Percentiles rank a stretch among this genome's conserved stretches.
These are phyloP conservation scores for Pseudotulostoma volvatum DNA, from an alignment of 495 filamentous ascomycete genomes.

Conservation along the genomic window DNA sequence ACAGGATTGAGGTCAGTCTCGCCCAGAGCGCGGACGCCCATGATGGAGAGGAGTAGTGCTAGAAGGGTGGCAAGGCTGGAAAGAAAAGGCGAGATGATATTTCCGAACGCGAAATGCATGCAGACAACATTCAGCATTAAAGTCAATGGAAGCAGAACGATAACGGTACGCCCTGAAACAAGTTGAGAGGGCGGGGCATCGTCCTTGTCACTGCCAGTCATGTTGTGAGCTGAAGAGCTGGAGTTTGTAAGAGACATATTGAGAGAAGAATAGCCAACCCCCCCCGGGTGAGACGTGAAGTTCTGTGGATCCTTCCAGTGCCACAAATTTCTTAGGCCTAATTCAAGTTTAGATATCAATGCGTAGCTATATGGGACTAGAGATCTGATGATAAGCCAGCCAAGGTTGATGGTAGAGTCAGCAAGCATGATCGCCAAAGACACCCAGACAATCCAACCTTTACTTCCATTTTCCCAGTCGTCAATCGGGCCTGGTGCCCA, in stretches of 20 bases:
- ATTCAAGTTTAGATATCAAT: constrained; percentile 17
- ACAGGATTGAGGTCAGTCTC: constrained; percentile 97
- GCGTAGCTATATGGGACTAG: constrained; percentile 27
- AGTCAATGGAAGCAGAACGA: constrained; percentile 57
- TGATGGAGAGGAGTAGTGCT: constrained; percentile 76
- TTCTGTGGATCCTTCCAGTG: constrained; percentile 13
- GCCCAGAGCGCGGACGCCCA: constrained; percentile 88
- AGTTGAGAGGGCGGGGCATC: constrained; percentile 77
- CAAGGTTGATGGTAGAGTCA: constrained; percentile 76
- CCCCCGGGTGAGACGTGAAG: constrained; percentile 1
- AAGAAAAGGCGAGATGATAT: constrained; percentile 40
- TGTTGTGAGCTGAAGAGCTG: constrained; percentile 7
- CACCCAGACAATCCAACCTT: constrained; percentile 97
- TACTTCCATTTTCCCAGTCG: constrained; percentile 81
- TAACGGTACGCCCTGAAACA: constrained; percentile 54
- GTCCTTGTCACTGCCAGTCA: constrained; percentile 24
- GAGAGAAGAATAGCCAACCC: constrained; percentile 26
- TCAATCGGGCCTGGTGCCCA: constrained; percentile 81
- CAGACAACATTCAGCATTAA: constrained; percentile 62
- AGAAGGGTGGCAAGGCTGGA: constrained; percentile 74
- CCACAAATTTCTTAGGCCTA: constrained; percentile 13
- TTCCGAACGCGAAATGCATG: constrained; percentile 65
- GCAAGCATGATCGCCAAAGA: constrained; percentile 93
- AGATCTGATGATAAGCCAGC: constrained; percentile 57
- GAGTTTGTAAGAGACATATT: constrained; percentile 10